Conservation (phyloP, 371 early-diverging fungal genomes). For the Encephalitozoon romaleae region DNA sequence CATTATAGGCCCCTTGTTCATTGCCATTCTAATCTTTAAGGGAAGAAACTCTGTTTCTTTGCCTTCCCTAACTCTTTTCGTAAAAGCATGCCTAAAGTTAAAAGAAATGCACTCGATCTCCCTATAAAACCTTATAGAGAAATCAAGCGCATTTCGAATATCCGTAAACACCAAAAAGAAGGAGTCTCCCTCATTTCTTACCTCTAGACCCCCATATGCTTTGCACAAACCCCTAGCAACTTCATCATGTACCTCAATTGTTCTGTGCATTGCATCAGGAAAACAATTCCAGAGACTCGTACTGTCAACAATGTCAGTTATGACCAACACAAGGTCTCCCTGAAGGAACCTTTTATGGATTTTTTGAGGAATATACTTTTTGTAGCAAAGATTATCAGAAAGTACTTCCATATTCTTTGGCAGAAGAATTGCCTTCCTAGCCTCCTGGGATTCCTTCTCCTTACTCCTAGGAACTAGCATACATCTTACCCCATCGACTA, state of each 20-base stretch:
- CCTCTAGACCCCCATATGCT: background rate
- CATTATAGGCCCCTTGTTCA: background rate
- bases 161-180: slow-evolving; percentile 15
- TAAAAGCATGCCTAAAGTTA: background rate
- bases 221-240: slow-evolving; percentile 3
- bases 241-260: slow-evolving; percentile 18
- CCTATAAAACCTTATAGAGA: slow-evolving; percentile 6
- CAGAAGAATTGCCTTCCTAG: background rate
- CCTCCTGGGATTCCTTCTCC: background rate
- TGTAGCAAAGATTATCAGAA: background rate
- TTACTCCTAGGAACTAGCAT: background rate
- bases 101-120: background rate
- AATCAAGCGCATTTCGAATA: background rate
- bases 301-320: slow-evolving; percentile 27
- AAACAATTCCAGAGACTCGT: slow-evolving; percentile 13
- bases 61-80: background rate
- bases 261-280: slow-evolving; percentile 14
- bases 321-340: background rate
- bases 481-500: background rate
- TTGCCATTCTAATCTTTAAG: slow-evolving; percentile 6
- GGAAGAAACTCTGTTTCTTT: background rate
- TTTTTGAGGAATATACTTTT: background rate
- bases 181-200: slow-evolving; percentile 37
- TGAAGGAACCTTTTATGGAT: background rate
- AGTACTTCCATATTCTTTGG: no score